Evolutionary conservation across 257 asterid genomes (phyloP).

Genomic region (Nemophila menziesii): DNA sequence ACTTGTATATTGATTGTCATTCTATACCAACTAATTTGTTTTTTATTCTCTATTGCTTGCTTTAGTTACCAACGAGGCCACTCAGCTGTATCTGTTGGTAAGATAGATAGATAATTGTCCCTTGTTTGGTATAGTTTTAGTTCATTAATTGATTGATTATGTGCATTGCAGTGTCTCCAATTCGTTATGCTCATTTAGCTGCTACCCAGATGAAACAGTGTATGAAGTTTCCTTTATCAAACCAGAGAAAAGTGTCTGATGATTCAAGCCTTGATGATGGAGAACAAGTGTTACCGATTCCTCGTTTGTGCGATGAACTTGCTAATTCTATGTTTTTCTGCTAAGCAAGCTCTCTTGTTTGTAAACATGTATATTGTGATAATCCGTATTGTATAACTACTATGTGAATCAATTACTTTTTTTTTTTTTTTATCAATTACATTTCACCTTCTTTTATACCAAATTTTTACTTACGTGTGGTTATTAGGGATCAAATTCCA

Average conservation of each 20-base stretch:
- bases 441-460: too few relatives aligned
- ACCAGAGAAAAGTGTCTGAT: too few relatives aligned
- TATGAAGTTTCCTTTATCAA: slow-evolving; percentile 12
- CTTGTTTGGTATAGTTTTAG: not conserved
- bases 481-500: too few relatives aligned
- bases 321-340: slow-evolving; percentile 19
- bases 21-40: too few relatives aligned
- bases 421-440: too few relatives aligned
- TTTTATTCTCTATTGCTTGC: too few relatives aligned
- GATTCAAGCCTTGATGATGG: slow-evolving; percentile 9
- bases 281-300: too few relatives aligned
- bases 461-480: too few relatives aligned
- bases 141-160: not conserved
- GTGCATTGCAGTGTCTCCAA: slow-evolving; percentile 3
- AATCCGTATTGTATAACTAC: too few relatives aligned
- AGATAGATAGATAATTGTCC: not conserved
- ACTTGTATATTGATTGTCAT: too few relatives aligned
- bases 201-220: slow-evolving; percentile 11
- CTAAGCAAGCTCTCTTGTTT: slow-evolving; percentile 5
- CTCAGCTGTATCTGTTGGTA: slow-evolving; percentile 10
- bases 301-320: slow-evolving; percentile 9
- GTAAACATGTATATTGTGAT: too few relatives aligned
- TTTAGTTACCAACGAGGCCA: slow-evolving; percentile 8
- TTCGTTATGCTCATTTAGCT: slow-evolving; percentile 12
- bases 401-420: too few relatives aligned